These are phyloP conservation scores for Tolypocladium sp. DNA, from an alignment of 2,329 filamentous ascomycete species.

Conservation along the genomic window DNA sequence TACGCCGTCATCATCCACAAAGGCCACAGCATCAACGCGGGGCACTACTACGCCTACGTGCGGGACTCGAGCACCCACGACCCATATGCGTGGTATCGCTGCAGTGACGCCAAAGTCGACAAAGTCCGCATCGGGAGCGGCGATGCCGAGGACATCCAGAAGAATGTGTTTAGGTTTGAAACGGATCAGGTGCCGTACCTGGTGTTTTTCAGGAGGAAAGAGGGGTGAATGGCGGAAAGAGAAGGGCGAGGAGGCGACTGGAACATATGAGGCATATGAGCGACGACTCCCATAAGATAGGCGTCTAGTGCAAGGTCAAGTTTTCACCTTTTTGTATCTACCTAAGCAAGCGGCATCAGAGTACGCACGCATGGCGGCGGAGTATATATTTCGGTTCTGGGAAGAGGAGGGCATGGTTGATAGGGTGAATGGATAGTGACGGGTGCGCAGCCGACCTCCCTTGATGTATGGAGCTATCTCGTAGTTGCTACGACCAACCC, in stretches of 20 bases:
- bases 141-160: conserved; percentile 22
- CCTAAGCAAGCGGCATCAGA: not conserved
- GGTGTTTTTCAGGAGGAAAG: conserved; percentile 34
- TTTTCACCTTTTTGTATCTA: not conserved
- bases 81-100: conserved; percentile 37
- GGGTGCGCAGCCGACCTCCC: not conserved
- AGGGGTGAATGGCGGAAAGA: not conserved
- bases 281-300: not conserved
- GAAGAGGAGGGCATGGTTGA: not conserved
- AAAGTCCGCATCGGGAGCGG: conserved; percentile 31
- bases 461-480: not conserved
- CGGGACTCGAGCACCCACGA: conserved; percentile 42
- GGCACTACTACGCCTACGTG: conserved; percentile 73
- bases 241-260: not conserved
- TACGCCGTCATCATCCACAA: conserved; percentile 78
- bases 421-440: not conserved
- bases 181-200: conserved; percentile 35
- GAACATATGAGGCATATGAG: not conserved
- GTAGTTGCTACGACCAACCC: too few relatives aligned
- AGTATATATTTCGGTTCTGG: not conserved
- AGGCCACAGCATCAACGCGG: conserved; percentile 57
- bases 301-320: not conserved
- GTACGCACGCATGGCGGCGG: not conserved
- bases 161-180: conserved; percentile 28
- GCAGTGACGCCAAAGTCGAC: conserved; percentile 35